Evolutionary conservation across 345 rosid species (phyloP), one percentile per base, ranked within the genome.

Genomic region (Eucalyptus virginea): DNA sequence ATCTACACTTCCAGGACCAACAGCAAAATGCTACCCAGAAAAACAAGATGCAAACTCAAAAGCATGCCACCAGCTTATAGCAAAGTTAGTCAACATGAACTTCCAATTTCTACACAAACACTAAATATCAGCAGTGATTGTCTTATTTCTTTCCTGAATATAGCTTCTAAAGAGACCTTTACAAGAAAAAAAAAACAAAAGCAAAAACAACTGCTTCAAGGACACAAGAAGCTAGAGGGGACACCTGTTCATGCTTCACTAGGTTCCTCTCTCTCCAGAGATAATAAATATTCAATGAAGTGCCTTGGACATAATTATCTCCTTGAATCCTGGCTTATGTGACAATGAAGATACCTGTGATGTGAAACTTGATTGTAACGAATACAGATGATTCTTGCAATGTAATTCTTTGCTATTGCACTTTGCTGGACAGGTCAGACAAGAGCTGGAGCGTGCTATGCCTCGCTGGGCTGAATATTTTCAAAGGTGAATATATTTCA

Each of bases 401-500:
- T 11, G 49, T 62, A 14, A 18, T 54, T 88, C 32, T 30, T 62
- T 7, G 9, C 69, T 30, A 13, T 62, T 62, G 69, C 69, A 2
- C 34, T 62, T 62, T 62, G 34, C 69, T 26, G 32, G 34, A 62
- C 69, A 62, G 69, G 34, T 62, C 18, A 30, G 69, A 62, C 17
- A 30, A 62, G 69, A 62, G 17, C 69, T 62, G 18, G 34, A 28
- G 69, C 34, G 34, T 62, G 18, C 3, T 12, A 62, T 6, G 3
- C 1, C 69, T 62, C 8, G 6, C 1, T 28, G 15, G 18, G 8
- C 9, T 6, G 34, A 3, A 13, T 5, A 1, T 6, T 6, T 30
- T 30, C 69, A 62, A 13, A 62, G 69, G 69, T 62, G 69, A 60
- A 62, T 6, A 13, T 6, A 62, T 62, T 62, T 62, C 18, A 60